Base-by-base conservation (phyloP, 441 rosid species). In the Codiaeum variegatum region DNA sequence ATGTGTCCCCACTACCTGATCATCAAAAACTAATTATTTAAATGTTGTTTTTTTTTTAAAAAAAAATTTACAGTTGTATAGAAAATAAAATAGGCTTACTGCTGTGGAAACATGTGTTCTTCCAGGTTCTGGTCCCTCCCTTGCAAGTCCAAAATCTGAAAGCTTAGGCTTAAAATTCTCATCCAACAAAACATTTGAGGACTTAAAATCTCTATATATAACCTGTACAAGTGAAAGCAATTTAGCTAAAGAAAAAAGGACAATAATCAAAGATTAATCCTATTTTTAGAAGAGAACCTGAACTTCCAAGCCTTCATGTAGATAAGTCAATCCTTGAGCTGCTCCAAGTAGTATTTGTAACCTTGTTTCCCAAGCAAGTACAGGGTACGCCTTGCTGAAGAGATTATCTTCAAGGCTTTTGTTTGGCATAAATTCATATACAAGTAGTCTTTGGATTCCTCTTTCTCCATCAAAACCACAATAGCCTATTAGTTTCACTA, bases 81-180 rank as follows among this genome's bases (percentile, higher is more conserved):
- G n/a, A n/a, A n/a, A n/a, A n/a, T n/a, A n/a, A n/a, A 42, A 34
- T 40, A 38, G 52, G 83, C 94, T 86, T 78, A 93, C 97, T 4
- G 87, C 91, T 11, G 98, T 93, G 38, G 97, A 89, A 75, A 93
- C 97, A 59, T 91, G 98, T 21, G 93, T 87, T 36, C 61, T 79
- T 70, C 89, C 98, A 4, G 78, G 88, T 31, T 80, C 36, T 54
- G 97, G 97, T 5, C 98, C 98, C 76, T 88, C 96, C 85, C 98
- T 83, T 1, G 94, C 98, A 42, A 93, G 93, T 6, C 98, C 96
- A 60, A 93, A 93, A 81, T 93, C 98, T 8, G 97, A 91, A 75
- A 93, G 89, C 83, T 85, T 93, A 1, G 97, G 86, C n/a, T 82
- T 80, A 44, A 87, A 82, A 42, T 83, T 75, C 55, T 88, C 91